Percentiles rank a stretch among this genome's conserved stretches.
Conservation (phyloP, 208 protist species). For the Leishmania aethiopica region DNA sequence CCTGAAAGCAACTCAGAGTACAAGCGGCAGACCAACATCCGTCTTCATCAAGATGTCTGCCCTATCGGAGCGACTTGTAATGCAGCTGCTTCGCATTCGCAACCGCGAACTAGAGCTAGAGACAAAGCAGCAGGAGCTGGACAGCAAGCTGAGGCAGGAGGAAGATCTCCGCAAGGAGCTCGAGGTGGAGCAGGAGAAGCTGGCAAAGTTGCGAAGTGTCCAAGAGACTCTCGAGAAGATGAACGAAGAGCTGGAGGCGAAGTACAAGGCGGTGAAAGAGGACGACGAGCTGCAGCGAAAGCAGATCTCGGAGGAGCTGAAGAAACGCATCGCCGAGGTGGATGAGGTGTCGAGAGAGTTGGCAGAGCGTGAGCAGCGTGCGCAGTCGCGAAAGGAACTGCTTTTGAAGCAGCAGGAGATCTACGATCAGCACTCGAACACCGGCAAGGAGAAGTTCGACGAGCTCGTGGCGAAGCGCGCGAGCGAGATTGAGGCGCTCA, state of each 20-base stretch:
- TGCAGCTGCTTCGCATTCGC: constrained; percentile 56
- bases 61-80: constrained; percentile 55
- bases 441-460: constrained; percentile 53
- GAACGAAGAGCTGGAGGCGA: constrained; percentile 47
- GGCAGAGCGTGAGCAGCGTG: constrained; percentile 40
- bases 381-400: constrained; percentile 37
- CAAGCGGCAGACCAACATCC: neutral
- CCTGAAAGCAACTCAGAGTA: neutral
- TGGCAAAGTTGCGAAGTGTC: constrained; percentile 44
- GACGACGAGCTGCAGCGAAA: constrained; percentile 47
- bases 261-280: constrained; percentile 45
- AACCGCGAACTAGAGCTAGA: constrained; percentile 52
- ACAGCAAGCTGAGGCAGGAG: constrained; percentile 38
- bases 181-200: constrained; percentile 34
- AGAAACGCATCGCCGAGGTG: constrained; percentile 44
- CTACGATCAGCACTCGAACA: constrained; percentile 45
- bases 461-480: constrained; percentile 54
- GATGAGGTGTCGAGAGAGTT: constrained; percentile 49
- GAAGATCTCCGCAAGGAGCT: constrained; percentile 37
- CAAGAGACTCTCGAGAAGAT: constrained; percentile 47
- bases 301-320: constrained; percentile 43
- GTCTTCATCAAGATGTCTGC: constrained; percentile 33
- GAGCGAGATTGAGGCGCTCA: constrained; percentile 46
- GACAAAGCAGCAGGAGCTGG: constrained; percentile 36
- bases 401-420: constrained; percentile 69